Base-by-base conservation (phyloP, 2,329 filamentous ascomycete genomes). In the Aureobasidium namibiae region DNA sequence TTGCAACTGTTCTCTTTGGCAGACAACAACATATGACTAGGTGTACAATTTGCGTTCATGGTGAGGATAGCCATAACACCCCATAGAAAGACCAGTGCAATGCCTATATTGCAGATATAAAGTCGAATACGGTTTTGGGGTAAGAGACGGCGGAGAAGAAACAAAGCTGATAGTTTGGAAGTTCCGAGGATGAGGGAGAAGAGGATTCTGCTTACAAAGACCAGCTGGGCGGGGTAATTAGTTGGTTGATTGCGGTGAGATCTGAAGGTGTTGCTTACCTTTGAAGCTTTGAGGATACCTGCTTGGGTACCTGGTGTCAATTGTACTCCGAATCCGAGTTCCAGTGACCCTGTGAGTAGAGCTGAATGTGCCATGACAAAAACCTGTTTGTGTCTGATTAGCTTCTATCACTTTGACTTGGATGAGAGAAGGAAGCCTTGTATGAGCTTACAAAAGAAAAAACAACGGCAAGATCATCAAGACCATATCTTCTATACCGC, bases 341-440 rank as follows among this genome's bases (percentile, higher is more conserved):
- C 10, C 2, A 56, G 39, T n/a, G 29, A 34, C n/a, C 39, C 52
- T 31, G 45, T 56, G 8, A 56, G 13, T 11, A 56, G 41, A 13
- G 52, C 52, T 8, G 29, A 56, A 45, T 56, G 52, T 45, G 52
- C 31, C 7, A 56, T 45, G 39, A 45, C 29, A 34, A 56, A 45
- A 36, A 56, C 52, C 52, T 56, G 13, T 33, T 9, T 14, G 7
- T 4, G 11, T n/a, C 3, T 5, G 1, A 29, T 45, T 3, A 45
- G 23, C 23, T 26, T 45, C 7, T n/a, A 4, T 29, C n/a, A 1
- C 26, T 45, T 0, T 16, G 26, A 29, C 26, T 29, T 26, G 18
- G 21, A 13, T 8, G 3, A 4, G 9, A 3, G n/a, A 11, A n/a
- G n/a, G 7, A n/a, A 3, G 23, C 26, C 2, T 13, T 31, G 10